phyloP scores from a whole-genome alignment of 2,329 filamentous ascomycete species.

The Biscogniauxia sp. region DNA sequence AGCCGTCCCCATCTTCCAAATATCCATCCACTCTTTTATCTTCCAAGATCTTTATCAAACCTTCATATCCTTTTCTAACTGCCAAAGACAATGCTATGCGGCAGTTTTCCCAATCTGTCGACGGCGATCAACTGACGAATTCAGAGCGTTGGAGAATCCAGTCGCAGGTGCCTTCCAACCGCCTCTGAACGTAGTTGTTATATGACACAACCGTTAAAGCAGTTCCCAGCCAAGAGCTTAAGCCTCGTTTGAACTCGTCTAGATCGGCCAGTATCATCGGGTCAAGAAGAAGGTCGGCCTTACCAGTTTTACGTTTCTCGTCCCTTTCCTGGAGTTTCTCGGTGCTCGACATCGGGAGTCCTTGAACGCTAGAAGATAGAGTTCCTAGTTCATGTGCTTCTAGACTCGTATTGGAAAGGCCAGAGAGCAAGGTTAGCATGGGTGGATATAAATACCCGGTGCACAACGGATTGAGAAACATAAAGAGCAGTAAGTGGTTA shows the following conservation, averaged over 20 bases:
- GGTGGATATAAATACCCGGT: too few relatives aligned
- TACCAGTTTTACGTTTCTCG: not conserved
- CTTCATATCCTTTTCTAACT: not conserved
- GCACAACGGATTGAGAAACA: too few relatives aligned
- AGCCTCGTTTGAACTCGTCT: not conserved
- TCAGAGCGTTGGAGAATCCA: slow-evolving; percentile 25
- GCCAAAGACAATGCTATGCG: not conserved
- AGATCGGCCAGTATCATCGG: not conserved
- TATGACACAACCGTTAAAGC: slow-evolving; percentile 6
- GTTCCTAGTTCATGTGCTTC: too few relatives aligned
- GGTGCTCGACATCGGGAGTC: too few relatives aligned
- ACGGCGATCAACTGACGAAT: slow-evolving; percentile 20
- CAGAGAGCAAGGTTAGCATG: too few relatives aligned
- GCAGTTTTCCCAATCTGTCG: not conserved
- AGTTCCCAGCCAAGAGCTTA: not conserved
- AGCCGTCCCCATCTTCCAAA: too few relatives aligned
- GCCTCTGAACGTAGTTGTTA: slow-evolving; percentile 17
- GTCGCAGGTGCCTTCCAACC: slow-evolving; percentile 25
- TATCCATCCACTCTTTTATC: too few relatives aligned
- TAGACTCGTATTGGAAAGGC: too few relatives aligned
- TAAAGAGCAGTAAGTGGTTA: too few relatives aligned
- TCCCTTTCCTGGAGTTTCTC: too few relatives aligned
- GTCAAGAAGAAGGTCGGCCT: not conserved
- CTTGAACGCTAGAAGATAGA: too few relatives aligned
- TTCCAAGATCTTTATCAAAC: not conserved